phyloP scores from a whole-genome alignment of 129 eudicot species.

The Escallonia rubra region DNA sequence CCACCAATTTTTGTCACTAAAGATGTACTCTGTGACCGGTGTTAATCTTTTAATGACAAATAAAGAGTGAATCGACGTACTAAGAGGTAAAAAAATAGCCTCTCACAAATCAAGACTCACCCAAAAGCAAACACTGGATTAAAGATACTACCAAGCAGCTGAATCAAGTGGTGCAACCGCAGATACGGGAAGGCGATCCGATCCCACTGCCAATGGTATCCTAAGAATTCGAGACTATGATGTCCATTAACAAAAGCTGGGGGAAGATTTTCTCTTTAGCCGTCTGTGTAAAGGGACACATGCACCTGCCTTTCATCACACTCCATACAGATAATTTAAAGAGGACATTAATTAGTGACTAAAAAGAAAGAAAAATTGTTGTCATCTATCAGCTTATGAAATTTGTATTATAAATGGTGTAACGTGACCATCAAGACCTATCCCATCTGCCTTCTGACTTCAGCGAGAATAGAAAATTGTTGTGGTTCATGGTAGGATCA shows the following conservation, averaged over 20 bases:
- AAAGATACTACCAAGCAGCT: too few relatives aligned
- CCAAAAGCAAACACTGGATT: too few relatives aligned
- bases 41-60: too few relatives aligned
- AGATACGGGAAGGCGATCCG: too few relatives aligned
- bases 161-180: too few relatives aligned
- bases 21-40: too few relatives aligned
- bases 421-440: conserved; percentile 23
- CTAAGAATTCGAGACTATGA: not conserved
- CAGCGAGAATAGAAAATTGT: not conserved
- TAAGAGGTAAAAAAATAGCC: too few relatives aligned
- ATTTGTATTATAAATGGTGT: not conserved
- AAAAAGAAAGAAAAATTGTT: too few relatives aligned
- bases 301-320: conserved; percentile 9
- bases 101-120: too few relatives aligned
- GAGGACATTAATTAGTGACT: not conserved
- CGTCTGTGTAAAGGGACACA: conserved; percentile 2
- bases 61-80: too few relatives aligned
- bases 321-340: not conserved
- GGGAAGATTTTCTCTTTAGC: not conserved
- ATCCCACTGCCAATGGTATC: not conserved
- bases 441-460: conserved; percentile 21
- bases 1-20: too few relatives aligned
- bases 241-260: not conserved
- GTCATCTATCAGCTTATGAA: not conserved
- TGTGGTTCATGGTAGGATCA: conserved; percentile 28